A percentile compares a stretch with the other conserved stretches of the same genome.
phyloP scores from a whole-genome alignment of 1,139 yeast genomes.

The Chernovozyma aurita region DNA sequence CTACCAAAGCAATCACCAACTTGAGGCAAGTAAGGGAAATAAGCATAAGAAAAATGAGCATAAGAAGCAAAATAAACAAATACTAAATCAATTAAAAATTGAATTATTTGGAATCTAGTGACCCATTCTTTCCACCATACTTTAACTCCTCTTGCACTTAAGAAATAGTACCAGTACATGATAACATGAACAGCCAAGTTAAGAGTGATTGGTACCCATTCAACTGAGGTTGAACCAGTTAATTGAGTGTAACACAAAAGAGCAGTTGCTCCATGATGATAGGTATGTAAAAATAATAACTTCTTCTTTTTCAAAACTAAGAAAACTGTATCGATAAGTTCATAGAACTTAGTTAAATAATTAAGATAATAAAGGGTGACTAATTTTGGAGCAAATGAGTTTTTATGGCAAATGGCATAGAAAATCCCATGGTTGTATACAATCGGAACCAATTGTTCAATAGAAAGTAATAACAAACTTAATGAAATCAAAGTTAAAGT shows the following conservation, averaged over 20 bases:
- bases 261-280: slow-evolving; percentile 99
- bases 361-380: slow-evolving; percentile 79
- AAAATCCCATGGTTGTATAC: slow-evolving; percentile 71
- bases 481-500: slow-evolving; percentile 69
- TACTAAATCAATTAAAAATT: slow-evolving; percentile 82
- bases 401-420: slow-evolving; percentile 76
- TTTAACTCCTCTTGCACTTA: slow-evolving; percentile 87
- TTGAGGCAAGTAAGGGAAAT: slow-evolving; percentile 66
- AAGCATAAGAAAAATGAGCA: slow-evolving; percentile 63
- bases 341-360: slow-evolving; percentile 74
- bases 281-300: slow-evolving; percentile 85
- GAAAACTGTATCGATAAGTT: slow-evolving; percentile 88
- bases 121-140: slow-evolving; percentile 99
- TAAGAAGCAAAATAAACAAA: slow-evolving; percentile 93
- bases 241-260: slow-evolving; percentile 91
- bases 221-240: slow-evolving; percentile 83
- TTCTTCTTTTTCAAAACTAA: slow-evolving; percentile 90
- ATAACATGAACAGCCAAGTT: slow-evolving; percentile 93
- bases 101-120: slow-evolving; percentile 92
- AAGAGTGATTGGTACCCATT: slow-evolving; percentile 91
- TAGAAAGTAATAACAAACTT: slow-evolving; percentile 58
- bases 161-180: slow-evolving; percentile 97
- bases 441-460: slow-evolving; percentile 87
- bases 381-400: slow-evolving; percentile 82
- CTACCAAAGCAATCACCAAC: slow-evolving; percentile 89